Evolutionary conservation across 495 filamentous ascomycete genomes (phyloP).

Genomic region (Aspergillus olivimuriae): DNA sequence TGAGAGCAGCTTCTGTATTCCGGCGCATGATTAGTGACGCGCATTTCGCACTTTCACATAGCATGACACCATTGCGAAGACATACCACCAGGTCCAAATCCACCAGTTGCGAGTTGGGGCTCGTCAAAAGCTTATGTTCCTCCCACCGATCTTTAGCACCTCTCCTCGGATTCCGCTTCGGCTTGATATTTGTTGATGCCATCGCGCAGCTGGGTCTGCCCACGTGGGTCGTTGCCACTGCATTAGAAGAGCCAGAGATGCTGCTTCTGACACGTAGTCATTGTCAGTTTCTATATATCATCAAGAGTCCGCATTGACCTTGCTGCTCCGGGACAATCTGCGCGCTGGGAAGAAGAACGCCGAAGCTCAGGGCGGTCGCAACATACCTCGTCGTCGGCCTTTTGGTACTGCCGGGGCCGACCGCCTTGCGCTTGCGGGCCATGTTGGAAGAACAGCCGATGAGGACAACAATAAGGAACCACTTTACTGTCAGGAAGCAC

Average conservation of each 20-base stretch:
- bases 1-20: conserved; percentile 55
- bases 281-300: not conserved
- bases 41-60: no score
- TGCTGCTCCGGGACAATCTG: not conserved
- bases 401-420: conserved; percentile 26
- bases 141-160: conserved; percentile 32
- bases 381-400: conserved; percentile 15
- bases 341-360: not conserved
- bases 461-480: conserved; percentile 8
- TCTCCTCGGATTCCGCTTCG: conserved; percentile 31
- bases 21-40: no score
- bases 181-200: conserved; percentile 16
- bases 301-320: not conserved
- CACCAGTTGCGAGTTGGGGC: conserved; percentile 48
- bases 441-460: conserved; percentile 17
- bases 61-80: not conserved
- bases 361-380: not conserved
- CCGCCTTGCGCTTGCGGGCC: conserved; percentile 31
- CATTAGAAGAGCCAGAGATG: conserved; percentile 15
- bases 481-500: not conserved
- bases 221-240: conserved; percentile 13
- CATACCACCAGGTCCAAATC: conserved; percentile 52
- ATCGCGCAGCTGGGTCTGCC: conserved; percentile 17
- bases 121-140: conserved; percentile 49
- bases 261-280: conserved; percentile 17